phyloP scores from a whole-genome alignment of 2,329 filamentous ascomycete genomes.

The Beauveria australis region DNA sequence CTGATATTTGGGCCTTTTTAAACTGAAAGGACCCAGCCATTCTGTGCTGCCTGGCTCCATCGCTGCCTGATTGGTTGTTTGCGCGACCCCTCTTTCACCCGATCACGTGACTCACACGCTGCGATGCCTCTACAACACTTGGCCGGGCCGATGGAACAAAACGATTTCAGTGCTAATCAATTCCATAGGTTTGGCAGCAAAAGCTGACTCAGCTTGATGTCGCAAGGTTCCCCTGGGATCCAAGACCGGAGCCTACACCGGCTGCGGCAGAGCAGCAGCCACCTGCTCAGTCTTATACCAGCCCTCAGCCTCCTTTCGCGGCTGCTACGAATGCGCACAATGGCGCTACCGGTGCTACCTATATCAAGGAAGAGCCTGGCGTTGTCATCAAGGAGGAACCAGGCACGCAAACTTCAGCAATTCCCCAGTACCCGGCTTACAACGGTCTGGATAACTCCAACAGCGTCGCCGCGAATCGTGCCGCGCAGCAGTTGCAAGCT shows the following conservation, averaged over 20 bases:
- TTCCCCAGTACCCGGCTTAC: slow-evolving; percentile 26
- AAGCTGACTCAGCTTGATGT: slow-evolving; percentile 80
- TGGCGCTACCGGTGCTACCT: slow-evolving; percentile 26
- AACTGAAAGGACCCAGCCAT: slow-evolving; percentile 23
- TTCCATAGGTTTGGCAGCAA: slow-evolving; percentile 76
- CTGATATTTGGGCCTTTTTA: slow-evolving; percentile 52
- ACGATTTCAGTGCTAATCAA: not conserved
- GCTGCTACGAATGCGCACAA: slow-evolving; percentile 23
- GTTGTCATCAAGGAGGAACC: slow-evolving; percentile 37
- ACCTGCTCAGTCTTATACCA: slow-evolving; percentile 11
- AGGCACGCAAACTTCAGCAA: slow-evolving; percentile 24
- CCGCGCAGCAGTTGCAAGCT: slow-evolving; percentile 46
- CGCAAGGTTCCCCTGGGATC: slow-evolving; percentile 92
- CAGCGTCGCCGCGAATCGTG: slow-evolving; percentile 43
- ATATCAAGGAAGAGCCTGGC: slow-evolving; percentile 41
- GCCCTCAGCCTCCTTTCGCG: slow-evolving; percentile 23
- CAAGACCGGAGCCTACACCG: slow-evolving; percentile 58
- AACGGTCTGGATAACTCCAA: slow-evolving; percentile 26
- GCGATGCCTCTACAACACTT: slow-evolving; percentile 3
- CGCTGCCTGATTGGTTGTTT: slow-evolving; percentile 8
- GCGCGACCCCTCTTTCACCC: not conserved
- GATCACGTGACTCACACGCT: not conserved
- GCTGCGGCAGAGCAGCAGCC: slow-evolving; percentile 29
- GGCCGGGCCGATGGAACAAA: not conserved
- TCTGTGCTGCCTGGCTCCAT: slow-evolving; percentile 14